These are phyloP conservation scores for Corchorus capsularis DNA, from an alignment of 345 rosid genomes.

Conservation along the genomic window DNA sequence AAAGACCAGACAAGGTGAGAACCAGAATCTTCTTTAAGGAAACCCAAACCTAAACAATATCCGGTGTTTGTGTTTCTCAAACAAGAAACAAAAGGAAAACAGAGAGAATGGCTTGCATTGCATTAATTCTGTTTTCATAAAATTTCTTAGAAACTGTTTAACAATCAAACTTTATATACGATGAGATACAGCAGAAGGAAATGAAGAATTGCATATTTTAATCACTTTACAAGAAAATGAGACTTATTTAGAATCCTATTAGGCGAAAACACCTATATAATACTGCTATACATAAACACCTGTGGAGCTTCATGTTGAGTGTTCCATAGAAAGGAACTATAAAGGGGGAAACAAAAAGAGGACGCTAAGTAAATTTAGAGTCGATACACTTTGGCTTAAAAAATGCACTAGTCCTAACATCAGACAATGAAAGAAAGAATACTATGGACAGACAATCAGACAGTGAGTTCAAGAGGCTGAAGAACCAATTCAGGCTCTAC, in stretches of 20 bases:
- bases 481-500: constrained; percentile 47
- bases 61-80: too few relatives aligned
- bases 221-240: constrained; percentile 5
- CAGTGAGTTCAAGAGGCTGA: constrained; percentile 40
- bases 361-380: neutral
- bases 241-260: neutral
- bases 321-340: neutral
- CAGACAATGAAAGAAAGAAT: too few relatives aligned
- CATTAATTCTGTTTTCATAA: too few relatives aligned
- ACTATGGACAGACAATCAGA: constrained; percentile 28
- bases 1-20: too few relatives aligned
- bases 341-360: neutral
- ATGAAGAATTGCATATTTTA: neutral
- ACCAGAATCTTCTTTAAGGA: too few relatives aligned
- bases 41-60: neutral
- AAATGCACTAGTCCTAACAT: too few relatives aligned
- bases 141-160: too few relatives aligned
- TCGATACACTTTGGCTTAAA: too few relatives aligned
- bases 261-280: neutral
- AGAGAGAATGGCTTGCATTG: too few relatives aligned
- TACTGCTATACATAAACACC: neutral
- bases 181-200: neutral
- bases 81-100: too few relatives aligned
- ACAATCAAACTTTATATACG: neutral
- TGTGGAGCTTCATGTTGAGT: neutral